These are phyloP conservation scores for Periconia macrospinosa DNA, from an alignment of 2,329 filamentous ascomycete species.

Conservation along the genomic window DNA sequence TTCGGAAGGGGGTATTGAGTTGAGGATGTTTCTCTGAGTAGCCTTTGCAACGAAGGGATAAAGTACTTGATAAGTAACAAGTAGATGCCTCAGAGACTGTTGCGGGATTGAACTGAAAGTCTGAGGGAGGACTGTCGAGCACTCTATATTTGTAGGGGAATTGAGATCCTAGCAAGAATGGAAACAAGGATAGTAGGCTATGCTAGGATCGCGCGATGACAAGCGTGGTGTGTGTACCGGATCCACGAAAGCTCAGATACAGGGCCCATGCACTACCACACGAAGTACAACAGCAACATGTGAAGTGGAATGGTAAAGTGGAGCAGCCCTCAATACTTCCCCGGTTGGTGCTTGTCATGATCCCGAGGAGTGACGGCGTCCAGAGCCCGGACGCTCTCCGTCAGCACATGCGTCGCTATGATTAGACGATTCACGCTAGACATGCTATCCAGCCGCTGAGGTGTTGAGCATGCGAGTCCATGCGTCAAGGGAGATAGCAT, in stretches of 20 bases:
- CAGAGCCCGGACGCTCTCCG: conserved; percentile 36
- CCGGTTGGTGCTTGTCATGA: conserved; percentile 36
- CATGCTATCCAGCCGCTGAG: conserved; percentile 34
- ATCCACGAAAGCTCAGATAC: conserved; percentile 43
- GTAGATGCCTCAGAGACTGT: conserved; percentile 28
- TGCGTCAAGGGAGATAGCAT: conserved; percentile 41
- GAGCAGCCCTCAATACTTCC: conserved; percentile 37
- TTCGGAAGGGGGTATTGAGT: not conserved
- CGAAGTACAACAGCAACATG: conserved; percentile 44
- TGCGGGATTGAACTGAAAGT: conserved; percentile 23
- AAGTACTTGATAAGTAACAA: conserved; percentile 11
- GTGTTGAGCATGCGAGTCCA: conserved; percentile 25
- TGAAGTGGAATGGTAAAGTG: conserved; percentile 45
- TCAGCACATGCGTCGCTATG: conserved; percentile 43
- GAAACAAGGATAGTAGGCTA: conserved; percentile 28
- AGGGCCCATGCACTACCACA: conserved; percentile 41
- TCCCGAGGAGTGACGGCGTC: conserved; percentile 40
- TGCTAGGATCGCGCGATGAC: conserved; percentile 40
- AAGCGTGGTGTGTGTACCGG: conserved; percentile 38
- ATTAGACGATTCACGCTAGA: conserved; percentile 40
- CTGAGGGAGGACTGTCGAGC: conserved; percentile 25
- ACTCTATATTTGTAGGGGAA: conserved; percentile 42
- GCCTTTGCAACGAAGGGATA: conserved; percentile 8
- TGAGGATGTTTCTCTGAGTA: not conserved
- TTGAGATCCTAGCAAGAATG: conserved; percentile 24